Base-by-base conservation (phyloP, 352 stramenopile species). In the Pythium apleroticum region DNA sequence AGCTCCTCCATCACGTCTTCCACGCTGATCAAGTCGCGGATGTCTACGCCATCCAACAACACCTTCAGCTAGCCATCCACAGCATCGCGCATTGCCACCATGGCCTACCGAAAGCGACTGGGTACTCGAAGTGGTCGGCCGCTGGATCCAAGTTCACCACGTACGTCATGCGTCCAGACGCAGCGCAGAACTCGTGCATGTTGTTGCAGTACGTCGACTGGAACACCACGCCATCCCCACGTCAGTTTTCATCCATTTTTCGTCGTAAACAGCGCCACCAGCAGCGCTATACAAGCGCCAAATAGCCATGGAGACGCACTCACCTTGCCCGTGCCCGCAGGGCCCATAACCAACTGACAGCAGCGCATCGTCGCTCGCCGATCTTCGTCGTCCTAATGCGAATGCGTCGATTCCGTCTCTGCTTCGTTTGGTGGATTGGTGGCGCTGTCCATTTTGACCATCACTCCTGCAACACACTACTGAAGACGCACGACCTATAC, bases 141-240 rank as follows among this genome's bases (percentile, higher is more conserved):
- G 97, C 97, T 24, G 97, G 97, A 80, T 99, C 97, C 64, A 99
- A 72, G 80, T 99, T 99, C 45, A 99, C 91, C 22, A 99, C 93
- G 63, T 95, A 97, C 66, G 85, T 97, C 88, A 90, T 89, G 54
- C 89, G 84, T 1, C 88, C 80, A 31, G 76, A 92, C 11, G 87
- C 87, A 17, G 83, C 84, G 58, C 86, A 96, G 60, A 97, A 95
- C 74, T 97, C 88, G 71, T 98, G 89, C 78, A 98, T 97, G 63
- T 94, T 93, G 66, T 92, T 96, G 81, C 91, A 98, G 71, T 97
- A 97, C 37, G 91, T 97, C 15, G 88, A 97, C 89, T 97, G 50
- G 10, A 6, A 35, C 53, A 15, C 7, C n/a, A 14, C 15, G 8
- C 20, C 43, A 52, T 15, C 22, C n/a, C 7, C 7, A 52, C 19